These are phyloP conservation scores for Leptographium flavum DNA, from an alignment of 2,329 filamentous ascomycete species.

Conservation along the genomic window DNA sequence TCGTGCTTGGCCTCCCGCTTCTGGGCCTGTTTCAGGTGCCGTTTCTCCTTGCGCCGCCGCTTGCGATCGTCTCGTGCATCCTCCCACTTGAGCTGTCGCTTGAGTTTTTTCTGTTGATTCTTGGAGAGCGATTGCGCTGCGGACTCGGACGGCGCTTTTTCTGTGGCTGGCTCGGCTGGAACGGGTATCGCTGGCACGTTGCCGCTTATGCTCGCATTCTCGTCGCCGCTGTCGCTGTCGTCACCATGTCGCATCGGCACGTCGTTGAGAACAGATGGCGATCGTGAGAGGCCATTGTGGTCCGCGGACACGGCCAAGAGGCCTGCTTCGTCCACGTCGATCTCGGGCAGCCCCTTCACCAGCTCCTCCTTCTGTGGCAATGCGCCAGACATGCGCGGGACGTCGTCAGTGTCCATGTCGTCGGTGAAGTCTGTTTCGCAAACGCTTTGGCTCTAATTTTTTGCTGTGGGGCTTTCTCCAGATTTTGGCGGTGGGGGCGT, in stretches of 20 bases:
- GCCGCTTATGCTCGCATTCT: not conserved
- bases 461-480: not conserved
- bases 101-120: constrained; percentile 69
- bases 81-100: constrained; percentile 61
- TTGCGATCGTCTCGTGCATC: constrained; percentile 47
- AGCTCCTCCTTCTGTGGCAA: not conserved
- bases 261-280: constrained; percentile 2
- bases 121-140: constrained; percentile 48
- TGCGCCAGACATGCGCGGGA: constrained; percentile 1
- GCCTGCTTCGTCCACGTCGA: not conserved
- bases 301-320: not conserved
- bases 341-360: not conserved
- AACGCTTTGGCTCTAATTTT: not conserved
- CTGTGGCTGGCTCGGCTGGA: not conserved
- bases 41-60: constrained; percentile 38
- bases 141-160: not conserved
- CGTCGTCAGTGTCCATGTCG: constrained; percentile 2
- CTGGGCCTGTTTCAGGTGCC: constrained; percentile 29
- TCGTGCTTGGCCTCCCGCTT: constrained; percentile 35
- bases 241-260: not conserved
- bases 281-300: not conserved
- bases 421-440: not conserved
- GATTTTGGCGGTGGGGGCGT: too few species aligned
- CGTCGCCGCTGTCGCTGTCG: not conserved
- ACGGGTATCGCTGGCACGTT: not conserved